phyloP scores from a whole-genome alignment of 1,139 yeast species.

The Komagataea norvegica region DNA sequence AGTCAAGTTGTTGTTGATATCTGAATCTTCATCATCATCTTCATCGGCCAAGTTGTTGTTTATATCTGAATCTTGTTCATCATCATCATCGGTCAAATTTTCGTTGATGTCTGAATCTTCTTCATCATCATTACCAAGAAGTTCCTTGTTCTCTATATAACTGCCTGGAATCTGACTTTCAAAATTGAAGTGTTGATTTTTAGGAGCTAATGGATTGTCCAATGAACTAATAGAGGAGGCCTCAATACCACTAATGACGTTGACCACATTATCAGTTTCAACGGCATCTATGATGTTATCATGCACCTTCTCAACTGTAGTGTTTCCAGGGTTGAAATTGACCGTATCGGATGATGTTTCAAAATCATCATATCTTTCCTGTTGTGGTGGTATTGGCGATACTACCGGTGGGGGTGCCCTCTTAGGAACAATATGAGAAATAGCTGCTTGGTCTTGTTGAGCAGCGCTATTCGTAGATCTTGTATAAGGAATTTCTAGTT shows the following conservation, averaged over 20 bases:
- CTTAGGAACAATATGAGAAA: conserved; percentile 2
- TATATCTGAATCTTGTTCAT: conserved; percentile 9
- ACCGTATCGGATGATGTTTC: conserved; percentile 3
- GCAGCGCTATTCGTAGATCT: too few relatives aligned
- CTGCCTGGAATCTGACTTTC: too few relatives aligned
- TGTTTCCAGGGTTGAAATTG: too few relatives aligned
- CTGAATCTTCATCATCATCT: not conserved
- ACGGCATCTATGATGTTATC: too few relatives aligned
- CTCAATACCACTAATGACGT: conserved; percentile 1
- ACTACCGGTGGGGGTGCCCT: conserved; percentile 10
- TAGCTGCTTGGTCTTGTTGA: too few relatives aligned
- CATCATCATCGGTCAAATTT: conserved; percentile 1
- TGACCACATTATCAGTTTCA: conserved; percentile 4
- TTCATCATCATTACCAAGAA: conserved; percentile 1
- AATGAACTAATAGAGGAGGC: conserved; percentile 1
- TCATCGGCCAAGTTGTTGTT: not conserved
- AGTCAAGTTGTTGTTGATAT: too few relatives aligned
- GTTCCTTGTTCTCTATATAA: too few relatives aligned
- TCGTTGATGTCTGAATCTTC: conserved; percentile 7
- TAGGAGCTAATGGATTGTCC: conserved; percentile 6
- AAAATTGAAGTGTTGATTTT: conserved; percentile 13
- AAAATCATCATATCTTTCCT: not conserved
- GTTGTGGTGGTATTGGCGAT: conserved; percentile 2
- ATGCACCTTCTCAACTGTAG: too few relatives aligned
- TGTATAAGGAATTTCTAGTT: too few relatives aligned